These are phyloP conservation scores for Batrachochytrium dendrobatidis DNA, from an alignment of 371 early-diverging fungal species.

Conservation along the genomic window DNA sequence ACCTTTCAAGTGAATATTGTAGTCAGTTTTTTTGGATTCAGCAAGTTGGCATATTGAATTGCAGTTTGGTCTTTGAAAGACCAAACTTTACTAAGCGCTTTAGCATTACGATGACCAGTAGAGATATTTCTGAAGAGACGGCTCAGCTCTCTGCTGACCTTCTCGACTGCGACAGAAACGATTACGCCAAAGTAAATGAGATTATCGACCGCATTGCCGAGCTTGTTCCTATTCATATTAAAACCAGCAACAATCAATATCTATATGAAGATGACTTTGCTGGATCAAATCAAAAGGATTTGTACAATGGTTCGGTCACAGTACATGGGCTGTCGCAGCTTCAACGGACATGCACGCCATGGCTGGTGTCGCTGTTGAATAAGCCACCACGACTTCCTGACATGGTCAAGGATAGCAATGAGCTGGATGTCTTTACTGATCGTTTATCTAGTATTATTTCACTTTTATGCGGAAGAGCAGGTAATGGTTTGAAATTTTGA, in stretches of 20 bases:
- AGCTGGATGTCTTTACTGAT: too few species aligned
- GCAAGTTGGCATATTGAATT: too few species aligned
- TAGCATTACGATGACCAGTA: too few species aligned
- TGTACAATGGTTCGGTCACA: background rate
- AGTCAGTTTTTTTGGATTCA: too few species aligned
- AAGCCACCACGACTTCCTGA: background rate
- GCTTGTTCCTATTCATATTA: background rate
- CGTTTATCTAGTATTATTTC: background rate
- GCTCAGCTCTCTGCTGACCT: background rate
- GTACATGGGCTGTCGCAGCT: background rate
- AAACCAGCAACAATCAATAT: background rate
- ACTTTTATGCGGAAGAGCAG: background rate
- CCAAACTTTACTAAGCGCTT: too few species aligned
- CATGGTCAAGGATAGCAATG: background rate
- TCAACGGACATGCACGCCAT: background rate
- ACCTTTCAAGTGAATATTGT: too few species aligned
- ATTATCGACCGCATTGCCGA: background rate
- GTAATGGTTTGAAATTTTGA: background rate
- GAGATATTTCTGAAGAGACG: background rate
- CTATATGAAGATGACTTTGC: background rate
- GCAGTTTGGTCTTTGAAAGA: too few species aligned
- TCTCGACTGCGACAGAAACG: background rate
- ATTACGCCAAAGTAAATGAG: background rate
- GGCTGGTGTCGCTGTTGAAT: background rate
- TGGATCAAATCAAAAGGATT: background rate